phyloP scores from a whole-genome alignment of 2,329 filamentous ascomycete species.

The Aspergillus unguis region DNA sequence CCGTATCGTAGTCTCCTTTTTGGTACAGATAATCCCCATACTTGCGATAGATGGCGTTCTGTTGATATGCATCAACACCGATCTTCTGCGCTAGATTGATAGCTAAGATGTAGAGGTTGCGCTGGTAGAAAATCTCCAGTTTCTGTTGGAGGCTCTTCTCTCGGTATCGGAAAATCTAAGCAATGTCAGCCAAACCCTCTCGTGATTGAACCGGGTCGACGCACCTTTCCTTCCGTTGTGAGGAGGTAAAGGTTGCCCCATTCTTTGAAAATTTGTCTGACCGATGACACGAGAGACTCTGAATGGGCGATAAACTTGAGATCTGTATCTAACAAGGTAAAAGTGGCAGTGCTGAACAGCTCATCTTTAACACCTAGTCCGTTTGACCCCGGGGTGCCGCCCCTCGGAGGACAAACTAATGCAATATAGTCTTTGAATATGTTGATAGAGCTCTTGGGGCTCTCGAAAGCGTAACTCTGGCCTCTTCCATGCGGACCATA shows the following conservation, averaged over 20 bases:
- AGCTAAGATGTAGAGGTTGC: slow-evolving; percentile 86
- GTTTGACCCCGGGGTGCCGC: slow-evolving; percentile 54
- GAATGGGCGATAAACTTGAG: slow-evolving; percentile 86
- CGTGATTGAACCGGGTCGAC: slow-evolving; percentile 10
- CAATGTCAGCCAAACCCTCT: slow-evolving; percentile 20
- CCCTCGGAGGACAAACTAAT: slow-evolving; percentile 74
- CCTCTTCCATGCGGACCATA: slow-evolving; percentile 83
- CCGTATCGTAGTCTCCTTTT: slow-evolving; percentile 91
- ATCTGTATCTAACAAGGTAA: slow-evolving; percentile 88
- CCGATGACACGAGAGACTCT: slow-evolving; percentile 75
- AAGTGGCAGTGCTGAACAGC: slow-evolving; percentile 80
- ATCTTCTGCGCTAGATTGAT: slow-evolving; percentile 91
- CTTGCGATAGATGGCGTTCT: slow-evolving; percentile 86
- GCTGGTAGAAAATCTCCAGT: slow-evolving; percentile 87
- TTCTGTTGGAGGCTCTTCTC: slow-evolving; percentile 89
- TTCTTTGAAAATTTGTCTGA: slow-evolving; percentile 75
- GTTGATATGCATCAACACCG: slow-evolving; percentile 73
- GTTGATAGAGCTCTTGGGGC: slow-evolving; percentile 76
- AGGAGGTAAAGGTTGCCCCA: slow-evolving; percentile 94
- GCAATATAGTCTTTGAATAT: slow-evolving; percentile 83
- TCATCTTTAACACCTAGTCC: slow-evolving; percentile 65
- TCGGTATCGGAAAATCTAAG: slow-evolving; percentile 77
- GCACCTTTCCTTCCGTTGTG: slow-evolving; percentile 84
- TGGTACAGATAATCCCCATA: slow-evolving; percentile 95
- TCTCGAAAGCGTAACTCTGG: slow-evolving; percentile 86